Conservation (phyloP, 2,329 filamentous ascomycete species). For the Venturia aucupariae region DNA sequence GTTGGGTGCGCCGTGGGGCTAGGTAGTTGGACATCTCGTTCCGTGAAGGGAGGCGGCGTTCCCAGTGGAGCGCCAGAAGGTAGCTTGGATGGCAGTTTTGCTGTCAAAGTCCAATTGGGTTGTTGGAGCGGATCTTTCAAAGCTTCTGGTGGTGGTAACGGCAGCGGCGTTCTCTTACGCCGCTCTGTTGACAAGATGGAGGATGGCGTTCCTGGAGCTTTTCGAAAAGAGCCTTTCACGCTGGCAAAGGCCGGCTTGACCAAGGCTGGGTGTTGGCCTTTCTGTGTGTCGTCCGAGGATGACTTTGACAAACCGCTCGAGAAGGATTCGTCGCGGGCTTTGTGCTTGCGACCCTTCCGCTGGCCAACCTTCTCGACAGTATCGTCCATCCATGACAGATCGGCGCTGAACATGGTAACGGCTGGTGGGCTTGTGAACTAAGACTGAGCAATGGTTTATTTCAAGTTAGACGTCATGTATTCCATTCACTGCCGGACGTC, state of each 20-base stretch:
- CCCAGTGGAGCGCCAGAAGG: slow-evolving; percentile 27
- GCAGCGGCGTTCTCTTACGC: slow-evolving; percentile 15
- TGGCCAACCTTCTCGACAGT: slow-evolving; percentile 30
- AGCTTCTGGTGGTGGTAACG: slow-evolving; percentile 15
- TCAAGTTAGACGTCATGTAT: neutral
- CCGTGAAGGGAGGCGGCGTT: neutral
- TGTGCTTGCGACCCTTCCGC: slow-evolving; percentile 25
- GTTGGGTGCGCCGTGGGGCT: neutral
- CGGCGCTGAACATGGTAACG: slow-evolving; percentile 29
- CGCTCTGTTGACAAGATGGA: neutral
- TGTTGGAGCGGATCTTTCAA: slow-evolving; percentile 24
- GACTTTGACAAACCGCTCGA: slow-evolving; percentile 3
- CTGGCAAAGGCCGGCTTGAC: slow-evolving; percentile 8
- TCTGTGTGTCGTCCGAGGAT: neutral
- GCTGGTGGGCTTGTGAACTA: neutral
- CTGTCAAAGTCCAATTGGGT: slow-evolving; percentile 24
- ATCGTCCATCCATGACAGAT: slow-evolving; percentile 28
- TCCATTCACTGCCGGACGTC: neutral
- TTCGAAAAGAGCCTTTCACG: slow-evolving; percentile 18
- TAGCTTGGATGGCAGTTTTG: slow-evolving; percentile 23
- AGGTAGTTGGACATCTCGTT: neutral
- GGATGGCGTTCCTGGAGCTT: neutral
- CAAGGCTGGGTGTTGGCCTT: neutral
- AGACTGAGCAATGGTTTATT: neutral
- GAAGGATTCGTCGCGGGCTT: slow-evolving; percentile 9